These are phyloP conservation scores for Earliella scabrosa DNA, from an alignment of 1,284 basidiomycete species.

Conservation along the genomic window DNA sequence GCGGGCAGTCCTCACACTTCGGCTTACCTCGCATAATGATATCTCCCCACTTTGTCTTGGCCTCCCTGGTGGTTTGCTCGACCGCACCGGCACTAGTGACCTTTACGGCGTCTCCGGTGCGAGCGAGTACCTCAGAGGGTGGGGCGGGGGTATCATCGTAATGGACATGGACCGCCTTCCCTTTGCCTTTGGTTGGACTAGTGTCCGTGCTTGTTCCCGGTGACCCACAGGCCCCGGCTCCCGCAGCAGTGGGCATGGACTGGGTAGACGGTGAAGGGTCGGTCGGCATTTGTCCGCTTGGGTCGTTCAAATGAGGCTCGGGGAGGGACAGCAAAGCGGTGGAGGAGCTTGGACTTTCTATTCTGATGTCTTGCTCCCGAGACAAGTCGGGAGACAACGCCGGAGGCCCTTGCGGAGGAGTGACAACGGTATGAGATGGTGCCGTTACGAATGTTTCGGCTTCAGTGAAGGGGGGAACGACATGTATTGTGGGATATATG, in stretches of 20 bases:
- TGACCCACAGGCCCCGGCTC: not conserved
- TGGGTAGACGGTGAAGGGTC: not conserved
- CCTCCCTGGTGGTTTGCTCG: conserved; percentile 32
- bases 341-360: conserved; percentile 18
- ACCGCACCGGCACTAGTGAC: conserved; percentile 68
- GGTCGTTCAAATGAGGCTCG: too few relatives aligned
- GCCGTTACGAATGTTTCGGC: conserved; percentile 44
- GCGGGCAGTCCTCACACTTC: conserved; percentile 5
- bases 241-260: not conserved
- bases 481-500: not conserved
- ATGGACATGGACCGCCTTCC: conserved; percentile 35
- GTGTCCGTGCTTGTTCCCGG: not conserved
- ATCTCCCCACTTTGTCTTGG: conserved; percentile 43
- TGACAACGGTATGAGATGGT: conserved; percentile 26
- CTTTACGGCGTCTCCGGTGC: conserved; percentile 52
- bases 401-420: not conserved
- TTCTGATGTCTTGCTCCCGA: not conserved
- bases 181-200: conserved; percentile 29
- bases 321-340: conserved; percentile 28
- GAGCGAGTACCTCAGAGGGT: conserved; percentile 61
- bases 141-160: conserved; percentile 47
- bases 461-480: conserved; percentile 13
- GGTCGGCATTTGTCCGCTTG: too few relatives aligned
- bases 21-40: conserved; percentile 65
- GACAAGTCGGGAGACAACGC: conserved; percentile 4